A percentile compares a stretch with the other conserved stretches of the same genome.
Evolutionary conservation across 495 filamentous ascomycete genomes (phyloP).

Genomic region (Neurospora sp.): DNA sequence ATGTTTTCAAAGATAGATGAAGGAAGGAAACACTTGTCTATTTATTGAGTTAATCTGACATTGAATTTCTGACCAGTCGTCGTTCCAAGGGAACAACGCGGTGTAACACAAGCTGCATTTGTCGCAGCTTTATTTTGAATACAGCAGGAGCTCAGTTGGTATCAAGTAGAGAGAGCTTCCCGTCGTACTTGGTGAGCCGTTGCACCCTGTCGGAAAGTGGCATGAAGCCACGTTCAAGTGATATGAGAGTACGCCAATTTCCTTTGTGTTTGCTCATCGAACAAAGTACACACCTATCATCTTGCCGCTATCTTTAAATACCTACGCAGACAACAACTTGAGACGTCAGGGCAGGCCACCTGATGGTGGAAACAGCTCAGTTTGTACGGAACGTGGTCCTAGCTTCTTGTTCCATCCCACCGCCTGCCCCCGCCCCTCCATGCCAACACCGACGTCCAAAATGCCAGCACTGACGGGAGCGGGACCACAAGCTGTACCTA

Average conservation of each 20-base stretch:
- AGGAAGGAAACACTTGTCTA: neutral
- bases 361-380: neutral
- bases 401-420: constrained; percentile 9
- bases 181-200: neutral
- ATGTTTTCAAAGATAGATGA: neutral
- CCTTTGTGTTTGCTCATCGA: neutral
- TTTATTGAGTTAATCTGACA: neutral
- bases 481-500: neutral
- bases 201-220: neutral
- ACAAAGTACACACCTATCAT: neutral
- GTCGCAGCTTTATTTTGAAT: neutral
- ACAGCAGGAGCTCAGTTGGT: neutral
- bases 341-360: neutral
- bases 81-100: neutral
- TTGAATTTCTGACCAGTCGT: neutral
- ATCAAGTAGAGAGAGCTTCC: neutral
- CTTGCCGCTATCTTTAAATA: neutral
- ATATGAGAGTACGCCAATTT: neutral
- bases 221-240: neutral
- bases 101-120: neutral
- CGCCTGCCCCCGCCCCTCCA: neutral
- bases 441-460: constrained; percentile 1
- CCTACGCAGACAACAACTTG: neutral
- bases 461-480: neutral
- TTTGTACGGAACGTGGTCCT: constrained; percentile 7